A percentile compares a stretch with the other conserved stretches of the same genome.
Evolutionary conservation across 768 basidiomycete genomes (phyloP).

Genomic region (Pisolithus orientalis): DNA sequence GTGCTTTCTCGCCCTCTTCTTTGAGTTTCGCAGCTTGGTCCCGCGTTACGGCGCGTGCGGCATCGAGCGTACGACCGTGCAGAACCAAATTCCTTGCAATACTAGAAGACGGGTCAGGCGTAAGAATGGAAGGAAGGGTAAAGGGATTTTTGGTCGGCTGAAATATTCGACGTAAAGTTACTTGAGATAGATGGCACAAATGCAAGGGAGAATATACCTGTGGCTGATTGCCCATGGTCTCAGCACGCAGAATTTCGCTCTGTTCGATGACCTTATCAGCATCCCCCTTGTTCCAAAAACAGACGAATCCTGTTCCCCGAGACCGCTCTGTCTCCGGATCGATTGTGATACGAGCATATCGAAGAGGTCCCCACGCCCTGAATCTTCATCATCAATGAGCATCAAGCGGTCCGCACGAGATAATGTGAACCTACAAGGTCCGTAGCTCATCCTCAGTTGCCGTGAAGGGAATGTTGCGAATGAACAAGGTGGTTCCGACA

Average conservation of each 20-base stretch:
- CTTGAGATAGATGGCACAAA: neutral
- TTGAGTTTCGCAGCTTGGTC: slow-evolving; percentile 84
- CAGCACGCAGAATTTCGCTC: slow-evolving; percentile 62
- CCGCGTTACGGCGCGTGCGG: slow-evolving; percentile 83
- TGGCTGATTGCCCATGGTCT: slow-evolving; percentile 46
- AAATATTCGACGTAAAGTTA: neutral
- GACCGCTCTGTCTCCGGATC: slow-evolving; percentile 81
- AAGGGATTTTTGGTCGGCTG: slow-evolving; percentile 81
- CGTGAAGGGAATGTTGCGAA: slow-evolving; percentile 88
- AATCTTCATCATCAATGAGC: slow-evolving; percentile 47
- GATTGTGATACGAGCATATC: slow-evolving; percentile 88
- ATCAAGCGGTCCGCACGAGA: neutral
- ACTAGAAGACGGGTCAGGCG: slow-evolving; percentile 86
- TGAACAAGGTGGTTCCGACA: slow-evolving; percentile 85
- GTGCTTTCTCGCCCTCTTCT: slow-evolving; percentile 77
- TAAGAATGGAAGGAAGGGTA: slow-evolving; percentile 80
- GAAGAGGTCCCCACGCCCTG: slow-evolving; percentile 84
- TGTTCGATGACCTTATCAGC: slow-evolving; percentile 82
- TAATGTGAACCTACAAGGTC: slow-evolving; percentile 51
- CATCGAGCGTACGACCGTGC: slow-evolving; percentile 89
- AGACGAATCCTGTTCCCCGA: slow-evolving; percentile 92
- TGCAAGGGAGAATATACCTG: slow-evolving; percentile 24
- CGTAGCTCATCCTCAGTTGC: slow-evolving; percentile 92
- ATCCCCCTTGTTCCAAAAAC: slow-evolving; percentile 92
- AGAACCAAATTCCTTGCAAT: slow-evolving; percentile 79